A percentile compares a stretch with the other conserved stretches of the same genome.
phyloP scores from a whole-genome alignment of 768 basidiomycete genomes.

The Russula earlei region DNA sequence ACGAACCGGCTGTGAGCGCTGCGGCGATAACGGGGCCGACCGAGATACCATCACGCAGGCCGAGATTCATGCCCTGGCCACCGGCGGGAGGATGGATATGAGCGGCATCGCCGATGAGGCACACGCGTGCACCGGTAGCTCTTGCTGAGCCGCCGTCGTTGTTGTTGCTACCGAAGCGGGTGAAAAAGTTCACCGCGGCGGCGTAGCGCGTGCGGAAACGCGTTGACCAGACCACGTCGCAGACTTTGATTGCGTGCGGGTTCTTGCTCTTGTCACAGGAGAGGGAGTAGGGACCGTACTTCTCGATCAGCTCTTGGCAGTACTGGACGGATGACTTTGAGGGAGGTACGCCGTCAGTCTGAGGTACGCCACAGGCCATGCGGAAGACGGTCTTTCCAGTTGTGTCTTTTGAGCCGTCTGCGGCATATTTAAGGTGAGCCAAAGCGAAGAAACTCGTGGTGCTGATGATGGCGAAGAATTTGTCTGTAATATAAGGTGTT shows the following conservation, averaged over 20 bases:
- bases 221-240: slow-evolving; percentile 36
- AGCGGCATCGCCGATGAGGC: slow-evolving; percentile 40
- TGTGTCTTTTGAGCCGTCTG: slow-evolving; percentile 19
- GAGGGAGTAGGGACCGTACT: slow-evolving; percentile 29
- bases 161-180: slow-evolving; percentile 22
- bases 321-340: slow-evolving; percentile 32
- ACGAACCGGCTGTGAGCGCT: slow-evolving; percentile 24
- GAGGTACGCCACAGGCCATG: slow-evolving; percentile 33
- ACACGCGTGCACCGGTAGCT: slow-evolving; percentile 17
- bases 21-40: slow-evolving; percentile 35
- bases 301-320: slow-evolving; percentile 35
- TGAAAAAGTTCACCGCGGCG: slow-evolving; percentile 33
- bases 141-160: neutral
- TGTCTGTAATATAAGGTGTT: neutral
- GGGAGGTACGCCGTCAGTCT: slow-evolving; percentile 29
- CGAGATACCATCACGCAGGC: slow-evolving; percentile 42
- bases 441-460: slow-evolving; percentile 29
- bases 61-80: slow-evolving; percentile 51
- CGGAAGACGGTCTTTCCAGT: slow-evolving; percentile 28
- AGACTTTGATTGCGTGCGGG: slow-evolving; percentile 23
- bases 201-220: slow-evolving; percentile 39
- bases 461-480: slow-evolving; percentile 24
- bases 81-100: slow-evolving; percentile 46
- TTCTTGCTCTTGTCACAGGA: slow-evolving; percentile 31
- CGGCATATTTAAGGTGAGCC: slow-evolving; percentile 29